These are phyloP conservation scores for Fusarium buharicum DNA, from an alignment of 2,329 filamentous ascomycete genomes.

Conservation along the genomic window DNA sequence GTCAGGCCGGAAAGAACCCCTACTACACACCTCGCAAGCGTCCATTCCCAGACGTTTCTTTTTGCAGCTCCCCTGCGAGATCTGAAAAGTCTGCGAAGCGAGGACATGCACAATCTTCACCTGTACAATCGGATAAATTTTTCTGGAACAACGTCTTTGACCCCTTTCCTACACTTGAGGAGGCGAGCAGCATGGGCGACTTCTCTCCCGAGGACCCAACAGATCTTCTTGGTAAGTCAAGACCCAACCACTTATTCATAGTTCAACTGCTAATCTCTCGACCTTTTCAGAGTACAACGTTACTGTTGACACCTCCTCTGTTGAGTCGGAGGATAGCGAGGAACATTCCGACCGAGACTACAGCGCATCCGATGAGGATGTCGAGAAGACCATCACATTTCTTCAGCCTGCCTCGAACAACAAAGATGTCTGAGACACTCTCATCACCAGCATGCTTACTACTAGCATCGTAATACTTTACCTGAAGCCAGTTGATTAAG, in stretches of 20 bases:
- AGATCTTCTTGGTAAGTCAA: constrained; percentile 48
- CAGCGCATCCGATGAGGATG: constrained; percentile 23
- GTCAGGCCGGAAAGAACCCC: constrained; percentile 46
- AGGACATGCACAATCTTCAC: constrained; percentile 4
- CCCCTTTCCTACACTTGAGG: constrained; percentile 50
- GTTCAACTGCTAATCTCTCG: constrained; percentile 11
- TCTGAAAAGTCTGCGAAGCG: constrained; percentile 22
- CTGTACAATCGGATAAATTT: constrained; percentile 14
- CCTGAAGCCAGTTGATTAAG: neutral
- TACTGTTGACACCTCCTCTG: constrained; percentile 29
- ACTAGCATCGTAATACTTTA: neutral
- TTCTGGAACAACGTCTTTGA: constrained; percentile 40
- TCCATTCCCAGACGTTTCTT: constrained; percentile 21
- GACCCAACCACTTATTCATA: neutral
- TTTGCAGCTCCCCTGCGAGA: constrained; percentile 8
- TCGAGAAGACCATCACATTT: constrained; percentile 9
- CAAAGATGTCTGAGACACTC: constrained; percentile 1
- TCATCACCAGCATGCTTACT: neutral
- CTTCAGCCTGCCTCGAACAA: neutral
- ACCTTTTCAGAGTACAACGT: constrained; percentile 36
- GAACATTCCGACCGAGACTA: constrained; percentile 16
- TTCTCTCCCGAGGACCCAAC: constrained; percentile 38
- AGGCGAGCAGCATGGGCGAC: constrained; percentile 44
- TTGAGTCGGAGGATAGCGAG: constrained; percentile 3
- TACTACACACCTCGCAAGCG: constrained; percentile 49